Evolutionary conservation across 441 rosid genomes (phyloP).

Genomic region (Gossypium lobatum): DNA sequence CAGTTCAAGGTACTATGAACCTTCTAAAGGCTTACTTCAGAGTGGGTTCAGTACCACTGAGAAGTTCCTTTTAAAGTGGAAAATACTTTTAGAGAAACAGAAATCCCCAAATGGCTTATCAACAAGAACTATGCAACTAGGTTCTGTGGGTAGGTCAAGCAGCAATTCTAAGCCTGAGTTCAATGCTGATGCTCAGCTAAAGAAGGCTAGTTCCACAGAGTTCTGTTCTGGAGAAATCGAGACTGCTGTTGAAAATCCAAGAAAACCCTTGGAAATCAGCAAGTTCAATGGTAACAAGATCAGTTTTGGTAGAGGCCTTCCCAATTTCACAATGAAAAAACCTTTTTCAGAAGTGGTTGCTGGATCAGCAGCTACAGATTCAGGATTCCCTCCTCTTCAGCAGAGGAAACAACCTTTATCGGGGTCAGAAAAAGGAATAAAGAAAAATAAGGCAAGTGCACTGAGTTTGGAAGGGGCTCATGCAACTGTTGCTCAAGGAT

Average conservation of each 20-base stretch:
- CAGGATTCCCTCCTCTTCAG: constrained; percentile 72
- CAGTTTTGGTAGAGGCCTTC: constrained; percentile 64
- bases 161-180: constrained; percentile 22
- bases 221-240: constrained; percentile 21
- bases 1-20: constrained; percentile 63
- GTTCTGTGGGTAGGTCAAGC: constrained; percentile 27
- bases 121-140: constrained; percentile 23
- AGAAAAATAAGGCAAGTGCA: constrained; percentile 34
- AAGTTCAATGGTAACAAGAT: constrained; percentile 37
- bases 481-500: constrained; percentile 33
- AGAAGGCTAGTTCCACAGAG: constrained; percentile 30
- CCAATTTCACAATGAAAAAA: constrained; percentile 60
- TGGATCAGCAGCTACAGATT: constrained; percentile 55
- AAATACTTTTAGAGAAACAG: constrained; percentile 45
- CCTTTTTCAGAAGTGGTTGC: constrained; percentile 90
- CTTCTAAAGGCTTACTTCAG: constrained; percentile 69
- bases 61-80: constrained; percentile 64
- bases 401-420: constrained; percentile 43
- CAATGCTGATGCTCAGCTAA: constrained; percentile 23
- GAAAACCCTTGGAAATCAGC: constrained; percentile 30
- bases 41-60: constrained; percentile 62
- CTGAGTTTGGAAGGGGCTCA: constrained; percentile 27
- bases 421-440: constrained; percentile 35
- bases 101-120: constrained; percentile 25
- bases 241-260: constrained; percentile 31